Base-by-base conservation (phyloP, 805 yeast species). In the Wickerhamiella lipophila region DNA sequence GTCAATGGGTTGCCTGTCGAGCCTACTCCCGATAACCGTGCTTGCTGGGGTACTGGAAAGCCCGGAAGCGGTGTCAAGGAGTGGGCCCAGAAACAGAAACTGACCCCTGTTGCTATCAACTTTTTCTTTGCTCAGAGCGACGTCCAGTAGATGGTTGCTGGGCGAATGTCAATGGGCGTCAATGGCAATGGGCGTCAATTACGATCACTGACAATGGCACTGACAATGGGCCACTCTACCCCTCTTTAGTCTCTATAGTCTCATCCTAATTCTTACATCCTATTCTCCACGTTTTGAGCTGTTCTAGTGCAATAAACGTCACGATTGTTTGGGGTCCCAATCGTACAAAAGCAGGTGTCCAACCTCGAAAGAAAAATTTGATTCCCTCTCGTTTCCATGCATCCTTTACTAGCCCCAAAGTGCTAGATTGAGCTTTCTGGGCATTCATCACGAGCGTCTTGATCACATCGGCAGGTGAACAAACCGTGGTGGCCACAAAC, bases 391-490 rank as follows among this genome's bases (percentile, higher is more conserved):
- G 66, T 53, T 71, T 72, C 16, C 85, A 71, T 6, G 64, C 61
- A 1, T 56, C 55, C 52, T 84, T 62, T 40, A 82, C 77, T 1
- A 62, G 52, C 79, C 52, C 75, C 66, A 47, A 68, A 35, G 43
- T 57, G 52, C 56, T 12, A 3, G 25, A 23, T 26, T 60, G 63
- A 2, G 71, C 75, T 19, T 47, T 30, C 12, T 32, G 27, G 9
- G 49, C 34, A 64, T 83, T 81, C 95, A 85, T 85, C 51, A 85
- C 82, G 59, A 94, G 71, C 2, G 95, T 86, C 64, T 86, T 86
- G 44, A 85, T 79, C 2, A 85, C 95, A 64, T 85, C 95, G 8
- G 88, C 95, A 1, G 95, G 95, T 1, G 94, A 83, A 62, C 95
- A 86, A 16, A 85, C 82, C 0, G 95, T 86, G 0, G 95, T 85